Percentiles rank a stretch among this genome's conserved stretches.
phyloP scores from a whole-genome alignment of 148 eudicot species.

The Mesembryanthemum crystallinum region DNA sequence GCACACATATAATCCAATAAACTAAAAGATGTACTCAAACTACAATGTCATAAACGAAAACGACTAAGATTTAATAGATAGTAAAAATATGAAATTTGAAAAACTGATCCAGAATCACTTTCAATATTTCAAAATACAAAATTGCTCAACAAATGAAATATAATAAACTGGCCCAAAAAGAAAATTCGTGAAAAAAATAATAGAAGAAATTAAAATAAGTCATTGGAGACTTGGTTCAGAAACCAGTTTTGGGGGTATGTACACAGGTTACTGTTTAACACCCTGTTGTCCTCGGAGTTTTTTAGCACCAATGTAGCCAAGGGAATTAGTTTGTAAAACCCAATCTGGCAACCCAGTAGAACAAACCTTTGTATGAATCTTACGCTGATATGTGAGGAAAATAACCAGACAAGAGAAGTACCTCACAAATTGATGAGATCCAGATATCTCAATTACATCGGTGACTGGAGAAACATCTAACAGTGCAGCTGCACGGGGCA shows the following conservation, averaged over 20 bases:
- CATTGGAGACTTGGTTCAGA: too few species aligned
- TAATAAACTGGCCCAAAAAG: too few species aligned
- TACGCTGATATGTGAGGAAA: not conserved
- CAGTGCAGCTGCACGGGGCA: constrained; percentile 96
- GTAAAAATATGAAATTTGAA: not conserved
- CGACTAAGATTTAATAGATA: not conserved
- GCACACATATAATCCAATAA: not conserved
- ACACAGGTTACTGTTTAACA: too few species aligned
- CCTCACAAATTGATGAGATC: constrained; percentile 77
- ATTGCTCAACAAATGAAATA: too few species aligned
- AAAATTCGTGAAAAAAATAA: too few species aligned
- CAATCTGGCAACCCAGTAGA: not conserved
- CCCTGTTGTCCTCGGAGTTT: too few species aligned
- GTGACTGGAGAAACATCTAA: constrained; percentile 90
- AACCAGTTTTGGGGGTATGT: too few species aligned
- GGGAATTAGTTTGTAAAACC: too few species aligned
- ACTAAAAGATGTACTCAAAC: not conserved
- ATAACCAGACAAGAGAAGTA: constrained; percentile 14
- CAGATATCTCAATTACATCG: constrained; percentile 64
- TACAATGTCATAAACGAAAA: not conserved
- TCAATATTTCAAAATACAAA: too few species aligned
- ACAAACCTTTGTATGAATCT: not conserved
- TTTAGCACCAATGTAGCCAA: too few species aligned
- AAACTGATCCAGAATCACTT: not conserved
- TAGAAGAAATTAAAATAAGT: too few species aligned